Percentiles rank a stretch among this genome's conserved stretches.
phyloP scores from a whole-genome alignment of 768 basidiomycete genomes.

The Arthromyces matolae region DNA sequence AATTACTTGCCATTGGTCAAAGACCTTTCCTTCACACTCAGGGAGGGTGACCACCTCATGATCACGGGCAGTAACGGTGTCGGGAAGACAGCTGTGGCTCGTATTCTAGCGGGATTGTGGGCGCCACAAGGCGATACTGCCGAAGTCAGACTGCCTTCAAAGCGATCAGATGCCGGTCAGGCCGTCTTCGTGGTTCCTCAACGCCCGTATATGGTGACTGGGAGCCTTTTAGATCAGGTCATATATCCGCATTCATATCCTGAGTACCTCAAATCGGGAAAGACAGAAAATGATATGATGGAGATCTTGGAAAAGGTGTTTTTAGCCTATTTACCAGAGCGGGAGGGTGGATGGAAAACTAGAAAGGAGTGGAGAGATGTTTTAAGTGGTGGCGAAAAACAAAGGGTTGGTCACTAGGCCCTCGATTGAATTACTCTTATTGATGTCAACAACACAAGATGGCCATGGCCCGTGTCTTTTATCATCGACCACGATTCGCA shows the following conservation, averaged over 20 bases:
- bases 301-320: constrained; percentile 78
- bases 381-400: constrained; percentile 94
- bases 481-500: constrained; percentile 79
- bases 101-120: constrained; percentile 91
- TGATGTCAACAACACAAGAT: constrained; percentile 43
- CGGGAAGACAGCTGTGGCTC: constrained; percentile 85
- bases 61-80: constrained; percentile 93
- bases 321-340: constrained; percentile 75
- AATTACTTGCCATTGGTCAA: constrained; percentile 55
- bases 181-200: constrained; percentile 89
- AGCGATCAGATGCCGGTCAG: constrained; percentile 35
- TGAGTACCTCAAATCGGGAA: constrained; percentile 57
- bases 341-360: constrained; percentile 89
- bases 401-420: constrained; percentile 47
- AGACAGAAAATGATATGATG: constrained; percentile 66
- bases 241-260: constrained; percentile 89
- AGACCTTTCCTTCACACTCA: constrained; percentile 61
- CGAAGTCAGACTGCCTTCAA: constrained; percentile 30
- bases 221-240: constrained; percentile 86
- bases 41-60: constrained; percentile 81
- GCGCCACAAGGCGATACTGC: constrained; percentile 45
- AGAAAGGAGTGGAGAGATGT: constrained; percentile 97
- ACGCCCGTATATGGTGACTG: constrained; percentile 87
- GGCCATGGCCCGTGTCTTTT: constrained; percentile 91
- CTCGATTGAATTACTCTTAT: not conserved